Evolutionary conservation across 768 basidiomycete genomes (phyloP).

Genomic region (Polyporus arcularius): DNA sequence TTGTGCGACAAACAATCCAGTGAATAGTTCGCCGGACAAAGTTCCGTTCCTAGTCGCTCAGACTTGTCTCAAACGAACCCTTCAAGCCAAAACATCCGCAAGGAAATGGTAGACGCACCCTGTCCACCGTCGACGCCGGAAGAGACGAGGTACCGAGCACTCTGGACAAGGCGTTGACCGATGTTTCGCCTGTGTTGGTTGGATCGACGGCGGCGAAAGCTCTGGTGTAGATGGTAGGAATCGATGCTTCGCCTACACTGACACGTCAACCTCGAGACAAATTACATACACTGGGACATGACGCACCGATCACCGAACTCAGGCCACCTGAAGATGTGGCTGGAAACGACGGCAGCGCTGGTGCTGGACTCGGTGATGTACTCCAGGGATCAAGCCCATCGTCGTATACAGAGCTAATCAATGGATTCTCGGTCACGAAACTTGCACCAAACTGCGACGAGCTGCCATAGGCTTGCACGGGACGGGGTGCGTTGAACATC

Average conservation of each 20-base stretch:
- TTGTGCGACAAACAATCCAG: no score
- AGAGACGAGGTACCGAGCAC: constrained; percentile 76
- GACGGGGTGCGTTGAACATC: constrained; percentile 88
- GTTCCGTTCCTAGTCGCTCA: no score
- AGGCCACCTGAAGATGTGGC: constrained; percentile 53
- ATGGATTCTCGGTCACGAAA: constrained; percentile 71
- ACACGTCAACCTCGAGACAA: background rate
- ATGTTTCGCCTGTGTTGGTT: constrained; percentile 71
- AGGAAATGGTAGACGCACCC: constrained; percentile 51
- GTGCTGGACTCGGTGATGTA: constrained; percentile 68
- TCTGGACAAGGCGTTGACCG: constrained; percentile 80
- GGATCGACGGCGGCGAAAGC: constrained; percentile 76
- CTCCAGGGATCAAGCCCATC: constrained; percentile 81
- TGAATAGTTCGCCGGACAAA: no score
- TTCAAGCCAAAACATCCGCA: no score
- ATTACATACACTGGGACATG: background rate
- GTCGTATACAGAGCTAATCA: constrained; percentile 70
- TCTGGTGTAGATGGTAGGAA: constrained; percentile 74
- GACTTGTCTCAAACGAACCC: no score
- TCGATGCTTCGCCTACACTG: constrained; percentile 68
- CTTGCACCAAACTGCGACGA: constrained; percentile 61
- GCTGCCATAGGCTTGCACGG: constrained; percentile 65
- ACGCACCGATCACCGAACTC: constrained; percentile 67
- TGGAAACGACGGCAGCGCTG: constrained; percentile 57
- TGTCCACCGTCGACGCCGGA: constrained; percentile 82